A percentile compares a stretch with the other conserved stretches of the same genome.
These are phyloP conservation scores for Podospora anserina DNA, from an alignment of 495 filamentous ascomycete species.

Conservation along the genomic window DNA sequence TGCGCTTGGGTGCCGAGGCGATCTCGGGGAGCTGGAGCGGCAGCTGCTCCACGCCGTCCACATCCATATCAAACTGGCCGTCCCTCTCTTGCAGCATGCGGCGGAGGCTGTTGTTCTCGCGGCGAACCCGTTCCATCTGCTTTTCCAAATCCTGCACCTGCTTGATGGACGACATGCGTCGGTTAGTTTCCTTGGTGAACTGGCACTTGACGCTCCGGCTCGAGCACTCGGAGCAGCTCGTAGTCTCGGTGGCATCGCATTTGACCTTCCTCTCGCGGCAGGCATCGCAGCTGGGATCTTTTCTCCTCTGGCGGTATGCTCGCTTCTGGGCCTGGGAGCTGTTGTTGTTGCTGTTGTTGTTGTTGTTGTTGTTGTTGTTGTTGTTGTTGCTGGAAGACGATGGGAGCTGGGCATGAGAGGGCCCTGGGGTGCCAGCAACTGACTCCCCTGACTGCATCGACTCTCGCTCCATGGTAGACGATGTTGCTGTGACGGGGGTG, in stretches of 20 bases:
- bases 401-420: constrained; percentile 42
- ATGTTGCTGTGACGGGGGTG: constrained; percentile 44
- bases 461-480: constrained; percentile 52
- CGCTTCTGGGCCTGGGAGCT: constrained; percentile 71
- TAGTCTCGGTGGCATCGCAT: constrained; percentile 95
- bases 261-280: constrained; percentile 98
- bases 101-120: constrained; percentile 68
- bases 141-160: constrained; percentile 97
- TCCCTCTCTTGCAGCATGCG: constrained; percentile 54
- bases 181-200: constrained; percentile 98
- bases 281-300: constrained; percentile 97
- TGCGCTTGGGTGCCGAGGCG: constrained; percentile 58
- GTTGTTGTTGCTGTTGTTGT: constrained; percentile 18
- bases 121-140: constrained; percentile 71
- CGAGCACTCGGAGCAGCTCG: constrained; percentile 93
- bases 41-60: constrained; percentile 57
- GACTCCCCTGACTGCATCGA: constrained; percentile 53
- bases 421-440: constrained; percentile 49
- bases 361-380: constrained; percentile 16
- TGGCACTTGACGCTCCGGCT: constrained; percentile 94
- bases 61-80: constrained; percentile 53
- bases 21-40: constrained; percentile 69
- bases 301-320: constrained; percentile 89
- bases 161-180: constrained; percentile 98
- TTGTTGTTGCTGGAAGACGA: constrained; percentile 21